phyloP scores from a whole-genome alignment of 768 basidiomycete species.

The Boletus rubroflammeus region DNA sequence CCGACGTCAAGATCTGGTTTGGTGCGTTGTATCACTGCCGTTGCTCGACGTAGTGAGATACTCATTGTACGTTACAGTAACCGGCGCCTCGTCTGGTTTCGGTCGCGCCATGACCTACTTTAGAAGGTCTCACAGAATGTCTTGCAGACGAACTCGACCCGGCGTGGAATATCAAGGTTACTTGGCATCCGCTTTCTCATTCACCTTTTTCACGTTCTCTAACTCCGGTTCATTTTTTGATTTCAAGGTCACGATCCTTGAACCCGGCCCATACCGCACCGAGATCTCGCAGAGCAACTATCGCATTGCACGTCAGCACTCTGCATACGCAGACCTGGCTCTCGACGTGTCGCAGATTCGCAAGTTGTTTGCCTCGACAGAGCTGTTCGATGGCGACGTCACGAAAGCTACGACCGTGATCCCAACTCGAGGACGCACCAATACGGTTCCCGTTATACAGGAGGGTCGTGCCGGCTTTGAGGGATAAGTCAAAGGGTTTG shows the following conservation, averaged over 20 bases:
- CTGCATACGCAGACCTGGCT: constrained; percentile 17
- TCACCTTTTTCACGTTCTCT: not conserved
- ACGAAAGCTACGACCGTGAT: constrained; percentile 14
- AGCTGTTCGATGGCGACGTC: constrained; percentile 10
- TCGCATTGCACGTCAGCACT: constrained; percentile 8
- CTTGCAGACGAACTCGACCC: constrained; percentile 12
- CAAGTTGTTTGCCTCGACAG: not conserved
- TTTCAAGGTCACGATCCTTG: constrained; percentile 16
- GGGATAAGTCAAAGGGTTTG: constrained; percentile 14
- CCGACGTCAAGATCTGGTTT: constrained; percentile 18
- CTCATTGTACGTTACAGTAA: constrained; percentile 15
- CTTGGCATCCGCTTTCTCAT: not conserved
- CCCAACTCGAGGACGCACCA: constrained; percentile 14
- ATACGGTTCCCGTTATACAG: constrained; percentile 15
- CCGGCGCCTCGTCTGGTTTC: constrained; percentile 39
- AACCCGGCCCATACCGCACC: constrained; percentile 18
- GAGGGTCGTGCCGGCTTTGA: constrained; percentile 1
- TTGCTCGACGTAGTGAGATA: not conserved
- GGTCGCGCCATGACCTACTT: constrained; percentile 31
- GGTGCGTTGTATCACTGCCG: not conserved
- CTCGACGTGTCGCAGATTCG: constrained; percentile 4
- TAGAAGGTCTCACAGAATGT: constrained; percentile 15
- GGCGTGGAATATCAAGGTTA: constrained; percentile 19
- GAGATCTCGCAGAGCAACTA: not conserved
- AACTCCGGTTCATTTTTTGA: not conserved